A percentile compares a stretch with the other conserved stretches of the same genome.
Conservation (phyloP, 345 rosid genomes). For the Populus simonii region DNA sequence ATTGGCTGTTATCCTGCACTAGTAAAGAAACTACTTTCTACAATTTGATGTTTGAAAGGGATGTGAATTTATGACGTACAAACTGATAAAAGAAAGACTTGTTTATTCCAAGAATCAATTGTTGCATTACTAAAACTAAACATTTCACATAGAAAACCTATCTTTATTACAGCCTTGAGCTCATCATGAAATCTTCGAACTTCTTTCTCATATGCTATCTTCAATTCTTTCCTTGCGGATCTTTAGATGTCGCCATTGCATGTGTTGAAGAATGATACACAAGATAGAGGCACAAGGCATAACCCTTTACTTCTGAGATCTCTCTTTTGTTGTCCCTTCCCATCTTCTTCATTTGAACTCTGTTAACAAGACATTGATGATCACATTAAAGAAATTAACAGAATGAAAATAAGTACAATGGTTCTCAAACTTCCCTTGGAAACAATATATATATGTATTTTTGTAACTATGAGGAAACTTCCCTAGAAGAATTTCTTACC, state of each 20-base stretch:
- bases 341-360: conserved; percentile 11
- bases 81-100: neutral
- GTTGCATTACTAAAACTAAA: neutral
- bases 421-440: neutral
- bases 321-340: conserved; percentile 15
- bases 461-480: neutral
- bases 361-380: neutral
- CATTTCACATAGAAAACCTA: neutral
- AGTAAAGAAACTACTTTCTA: no score
- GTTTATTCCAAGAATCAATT: neutral
- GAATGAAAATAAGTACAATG: neutral
- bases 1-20: no score
- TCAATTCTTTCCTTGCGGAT: neutral
- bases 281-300: conserved; percentile 36
- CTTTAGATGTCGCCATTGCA: neutral
- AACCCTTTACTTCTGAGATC: conserved; percentile 36
- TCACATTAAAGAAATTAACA: neutral
- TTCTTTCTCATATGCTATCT: neutral
- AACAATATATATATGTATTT: no score
- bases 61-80: neutral
- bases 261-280: conserved; percentile 21
- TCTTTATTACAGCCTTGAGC: neutral
- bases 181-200: neutral
- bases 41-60: neutral
- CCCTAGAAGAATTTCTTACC: conserved; percentile 2